Percentiles rank a stretch among this genome's conserved stretches.
Conservation (phyloP, 306 rosid species). For the Sicyos baderoa region DNA sequence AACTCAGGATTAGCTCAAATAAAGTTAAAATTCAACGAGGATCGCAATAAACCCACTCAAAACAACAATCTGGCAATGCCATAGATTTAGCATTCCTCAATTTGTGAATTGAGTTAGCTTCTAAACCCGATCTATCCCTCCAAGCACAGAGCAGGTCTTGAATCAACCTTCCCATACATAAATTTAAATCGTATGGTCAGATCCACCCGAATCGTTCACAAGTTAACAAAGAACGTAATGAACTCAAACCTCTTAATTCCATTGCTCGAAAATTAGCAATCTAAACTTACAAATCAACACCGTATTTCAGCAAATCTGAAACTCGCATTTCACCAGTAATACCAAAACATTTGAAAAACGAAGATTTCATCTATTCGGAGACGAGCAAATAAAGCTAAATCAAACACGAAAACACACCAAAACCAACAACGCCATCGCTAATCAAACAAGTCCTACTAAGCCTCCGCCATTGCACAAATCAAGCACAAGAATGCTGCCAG, state of each 20-base stretch:
- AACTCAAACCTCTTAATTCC: conserved; percentile 1
- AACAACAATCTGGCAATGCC: background rate
- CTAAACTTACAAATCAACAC: conserved; percentile 6
- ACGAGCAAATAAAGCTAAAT: background rate
- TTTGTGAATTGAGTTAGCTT: background rate
- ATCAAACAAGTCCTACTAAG: conserved; percentile 1
- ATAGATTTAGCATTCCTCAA: background rate
- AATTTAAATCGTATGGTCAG: conserved; percentile 23
- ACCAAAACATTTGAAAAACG: background rate
- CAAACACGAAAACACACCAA: background rate
- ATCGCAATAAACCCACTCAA: background rate
- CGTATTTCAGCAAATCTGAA: conserved; percentile 15
- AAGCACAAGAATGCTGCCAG: background rate
- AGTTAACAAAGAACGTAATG: background rate
- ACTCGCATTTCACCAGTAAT: conserved; percentile 1
- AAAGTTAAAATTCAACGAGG: background rate
- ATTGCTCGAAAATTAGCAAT: background rate
- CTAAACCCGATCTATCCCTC: conserved; percentile 4
- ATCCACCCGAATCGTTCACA: conserved; percentile 33
- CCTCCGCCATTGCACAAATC: conserved; percentile 18
- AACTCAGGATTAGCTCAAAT: conserved; percentile 6
- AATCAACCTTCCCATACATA: conserved; percentile 1
- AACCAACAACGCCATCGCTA: background rate
- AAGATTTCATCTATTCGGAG: background rate
- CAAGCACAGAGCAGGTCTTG: background rate